Evolutionary conservation across 2,329 filamentous ascomycete genomes (phyloP), one percentile per base, ranked within the genome.

Genomic region (Pezicula rhizophila): DNA sequence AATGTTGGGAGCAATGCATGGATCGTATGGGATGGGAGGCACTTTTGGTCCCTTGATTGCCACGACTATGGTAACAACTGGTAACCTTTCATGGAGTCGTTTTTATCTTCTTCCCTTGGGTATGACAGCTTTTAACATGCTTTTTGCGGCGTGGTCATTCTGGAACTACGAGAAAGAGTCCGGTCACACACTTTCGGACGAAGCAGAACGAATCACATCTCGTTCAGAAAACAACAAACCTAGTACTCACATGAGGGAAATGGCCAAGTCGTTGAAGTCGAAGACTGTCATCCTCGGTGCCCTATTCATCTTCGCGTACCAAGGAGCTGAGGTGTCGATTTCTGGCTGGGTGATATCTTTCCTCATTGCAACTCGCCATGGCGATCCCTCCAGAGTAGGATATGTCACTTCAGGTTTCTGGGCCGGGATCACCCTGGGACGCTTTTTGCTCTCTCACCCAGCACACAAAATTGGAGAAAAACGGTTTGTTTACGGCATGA

Each of bases 291-390:
- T 93, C 1, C 74, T 93, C 0, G 87, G 87, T 3, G 84, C 88
- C 0, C 65, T 89, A 8, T 93, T 93, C 71, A 87, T 93, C 65
- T 93, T 95, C 64, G 80, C 83, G 23, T 95, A 95, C 65, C 87
- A 93, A 66, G 89, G 88, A 31, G 85, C 86, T 33, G 89, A 95
- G 67, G 88, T 95, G 14, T 84, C 83, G 12, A 87, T 92, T 55
- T 88, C 85, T 0, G 88, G 89, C 46, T 95, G 89, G 89, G 84
- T 92, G 43, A 89, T 92, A 53, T 89, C 85, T 2, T 95, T 91
- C 70, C 71, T 95, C 35, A 89, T 93, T 66, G 77, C 78, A 44
- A 78, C 82, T 53, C 82, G 88, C 34, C 71, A 81, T 49, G 88
- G 87, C 12, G 75, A 85, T 57, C 86, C 87, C 6, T 72, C 77